These are phyloP conservation scores for Leccinum subspadiceum DNA, from an alignment of 1,284 basidiomycete species.

Conservation along the genomic window DNA sequence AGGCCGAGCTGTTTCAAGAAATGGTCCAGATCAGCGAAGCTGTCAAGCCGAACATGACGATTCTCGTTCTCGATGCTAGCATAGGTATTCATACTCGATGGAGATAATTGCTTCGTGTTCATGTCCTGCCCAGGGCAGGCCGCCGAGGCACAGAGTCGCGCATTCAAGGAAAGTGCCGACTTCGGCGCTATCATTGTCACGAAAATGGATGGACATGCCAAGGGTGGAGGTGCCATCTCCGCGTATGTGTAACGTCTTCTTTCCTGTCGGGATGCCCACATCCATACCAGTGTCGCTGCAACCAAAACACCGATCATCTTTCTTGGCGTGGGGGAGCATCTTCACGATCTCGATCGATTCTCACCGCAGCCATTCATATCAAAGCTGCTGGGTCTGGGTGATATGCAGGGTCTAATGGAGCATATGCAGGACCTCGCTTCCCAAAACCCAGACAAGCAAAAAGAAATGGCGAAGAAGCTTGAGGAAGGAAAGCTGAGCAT, in stretches of 20 bases:
- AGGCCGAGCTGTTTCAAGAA: constrained; percentile 95
- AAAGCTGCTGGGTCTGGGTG: constrained; percentile 93
- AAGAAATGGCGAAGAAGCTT: constrained; percentile 97
- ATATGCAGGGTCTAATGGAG: constrained; percentile 96
- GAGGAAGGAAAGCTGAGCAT: constrained; percentile 97
- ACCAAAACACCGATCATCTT: constrained; percentile 99
- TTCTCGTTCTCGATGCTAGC: constrained; percentile 86
- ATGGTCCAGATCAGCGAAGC: constrained; percentile 97
- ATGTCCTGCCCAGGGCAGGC: constrained; percentile 75
- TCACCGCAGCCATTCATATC: constrained; percentile 97
- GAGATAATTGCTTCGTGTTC: background rate
- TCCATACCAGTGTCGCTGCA: constrained; percentile 78
- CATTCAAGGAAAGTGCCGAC: constrained; percentile 97
- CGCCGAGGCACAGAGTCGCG: constrained; percentile 91
- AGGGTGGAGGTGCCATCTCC: constrained; percentile 98
- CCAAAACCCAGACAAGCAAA: constrained; percentile 94
- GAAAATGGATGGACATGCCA: constrained; percentile 99
- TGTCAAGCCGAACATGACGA: constrained; percentile 92
- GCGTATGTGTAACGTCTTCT: constrained; percentile 61
- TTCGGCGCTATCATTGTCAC: constrained; percentile 99
- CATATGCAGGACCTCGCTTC: constrained; percentile 95
- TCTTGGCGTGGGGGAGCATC: constrained; percentile 95
- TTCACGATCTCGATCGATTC: constrained; percentile 95
- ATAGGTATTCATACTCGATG: constrained; percentile 51
- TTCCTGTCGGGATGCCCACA: constrained; percentile 4